Conservation (phyloP, 2,329 filamentous ascomycete species). For the Mariannaea elegans region DNA sequence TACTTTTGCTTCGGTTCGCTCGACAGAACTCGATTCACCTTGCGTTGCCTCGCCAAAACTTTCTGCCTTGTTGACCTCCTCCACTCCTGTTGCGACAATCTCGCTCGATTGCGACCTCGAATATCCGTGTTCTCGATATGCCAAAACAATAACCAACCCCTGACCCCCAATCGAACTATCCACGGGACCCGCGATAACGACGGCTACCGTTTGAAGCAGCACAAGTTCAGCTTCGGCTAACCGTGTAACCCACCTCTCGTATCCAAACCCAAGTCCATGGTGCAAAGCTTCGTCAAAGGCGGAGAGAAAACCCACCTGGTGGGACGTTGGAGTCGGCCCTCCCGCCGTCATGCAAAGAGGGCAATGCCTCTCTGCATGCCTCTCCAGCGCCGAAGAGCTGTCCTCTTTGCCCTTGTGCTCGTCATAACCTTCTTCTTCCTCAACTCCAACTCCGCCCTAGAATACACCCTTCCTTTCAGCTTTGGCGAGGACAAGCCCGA, state of each 20-base stretch:
- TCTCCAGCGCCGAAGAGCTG: slow-evolving; percentile 16
- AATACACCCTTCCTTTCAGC: slow-evolving; percentile 29
- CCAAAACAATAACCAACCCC: background rate
- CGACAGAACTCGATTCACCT: background rate
- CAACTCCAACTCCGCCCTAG: slow-evolving; percentile 16
- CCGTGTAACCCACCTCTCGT: background rate
- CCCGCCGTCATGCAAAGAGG: slow-evolving; percentile 14
- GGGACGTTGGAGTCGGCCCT: slow-evolving; percentile 16
- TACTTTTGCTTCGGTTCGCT: background rate
- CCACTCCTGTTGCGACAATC: background rate
- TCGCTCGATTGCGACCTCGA: background rate
- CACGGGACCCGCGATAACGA: background rate
- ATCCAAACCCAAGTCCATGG: background rate
- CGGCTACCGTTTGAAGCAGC: background rate
- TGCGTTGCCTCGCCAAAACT: background rate
- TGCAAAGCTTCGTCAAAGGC: slow-evolving; percentile 6
- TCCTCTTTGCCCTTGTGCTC: slow-evolving; percentile 10
- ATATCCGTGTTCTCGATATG: background rate
- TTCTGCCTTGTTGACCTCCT: background rate
- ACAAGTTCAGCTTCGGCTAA: background rate
- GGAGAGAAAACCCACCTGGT: slow-evolving; percentile 17
- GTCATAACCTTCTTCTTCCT: slow-evolving; percentile 13
- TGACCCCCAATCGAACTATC: background rate
- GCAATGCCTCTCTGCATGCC: slow-evolving; percentile 14
- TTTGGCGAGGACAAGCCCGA: slow-evolving; percentile 30